Evolutionary conservation across 441 rosid species (phyloP).

Genomic region (Populus tomentosa): DNA sequence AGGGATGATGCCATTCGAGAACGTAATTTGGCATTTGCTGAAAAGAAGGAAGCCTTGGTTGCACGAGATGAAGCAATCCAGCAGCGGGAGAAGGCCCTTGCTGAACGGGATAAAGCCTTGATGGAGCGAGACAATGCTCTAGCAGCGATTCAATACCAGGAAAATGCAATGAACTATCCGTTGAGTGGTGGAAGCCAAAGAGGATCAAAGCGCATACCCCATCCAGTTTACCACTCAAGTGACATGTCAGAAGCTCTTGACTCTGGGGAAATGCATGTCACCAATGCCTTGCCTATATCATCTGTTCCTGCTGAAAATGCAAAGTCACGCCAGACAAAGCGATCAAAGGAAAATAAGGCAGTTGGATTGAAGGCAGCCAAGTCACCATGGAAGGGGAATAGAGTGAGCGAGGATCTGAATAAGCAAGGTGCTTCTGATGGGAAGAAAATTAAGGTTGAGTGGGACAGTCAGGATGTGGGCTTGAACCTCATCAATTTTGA

Average conservation of each 20-base stretch:
- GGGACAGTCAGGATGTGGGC: constrained; percentile 64
- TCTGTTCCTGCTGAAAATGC: constrained; percentile 41
- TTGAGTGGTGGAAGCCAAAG: constrained; percentile 46
- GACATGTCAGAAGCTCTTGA: constrained; percentile 36
- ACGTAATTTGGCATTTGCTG: constrained; percentile 56
- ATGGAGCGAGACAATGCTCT: constrained; percentile 75
- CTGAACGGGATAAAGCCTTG: constrained; percentile 74
- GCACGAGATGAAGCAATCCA: constrained; percentile 77
- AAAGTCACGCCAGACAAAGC: constrained; percentile 41
- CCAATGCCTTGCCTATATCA: constrained; percentile 53
- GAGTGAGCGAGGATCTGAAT: constrained; percentile 56
- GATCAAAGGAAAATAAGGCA: constrained; percentile 49
- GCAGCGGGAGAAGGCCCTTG: constrained; percentile 78
- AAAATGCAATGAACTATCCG: constrained; percentile 48
- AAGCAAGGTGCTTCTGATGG: constrained; percentile 45
- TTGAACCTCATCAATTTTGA: constrained; percentile 67
- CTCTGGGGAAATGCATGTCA: constrained; percentile 32
- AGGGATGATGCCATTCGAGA: constrained; percentile 71
- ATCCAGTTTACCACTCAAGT: constrained; percentile 32
- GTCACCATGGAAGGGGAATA: constrained; percentile 44
- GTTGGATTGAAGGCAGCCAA: constrained; percentile 29
- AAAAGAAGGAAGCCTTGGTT: constrained; percentile 66
- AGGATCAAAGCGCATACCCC: constrained; percentile 45
- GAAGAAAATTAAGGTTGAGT: constrained; percentile 62
- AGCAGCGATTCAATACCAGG: constrained; percentile 71